Base-by-base conservation (phyloP, 2,329 filamentous ascomycete genomes). In the Teratosphaeria pseudoeucalypti region DNA sequence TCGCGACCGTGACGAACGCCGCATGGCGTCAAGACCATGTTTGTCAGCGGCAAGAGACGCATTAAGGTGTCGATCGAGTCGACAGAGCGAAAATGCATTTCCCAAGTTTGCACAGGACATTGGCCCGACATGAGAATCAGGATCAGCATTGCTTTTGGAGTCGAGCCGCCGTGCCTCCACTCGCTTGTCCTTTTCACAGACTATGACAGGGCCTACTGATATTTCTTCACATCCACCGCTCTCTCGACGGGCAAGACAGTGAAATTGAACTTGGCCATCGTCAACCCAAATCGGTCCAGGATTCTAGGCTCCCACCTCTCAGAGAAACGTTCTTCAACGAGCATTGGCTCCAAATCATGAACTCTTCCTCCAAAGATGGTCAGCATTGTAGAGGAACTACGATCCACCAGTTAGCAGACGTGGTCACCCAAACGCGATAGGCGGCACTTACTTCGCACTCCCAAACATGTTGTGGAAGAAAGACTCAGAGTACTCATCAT, bases 281-380 rank as follows among this genome's bases (percentile, higher is more conserved):
- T 76, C 57, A 76, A 63, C 1, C 74, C 74, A 61, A 70, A 76
- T 2, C 67, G 68, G 37, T 72, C 68, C 57, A 67, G 64, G 11
- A 76, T 66, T 2, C 73, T 67, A 6, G 74, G 74, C 63, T 76
- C 72, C 74, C 74, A 76, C 16, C 72, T 65, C n/a, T 75, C 71
- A 6, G 73, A 61, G 60, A 76, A 76, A 1, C 73, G 67, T 58
- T 76, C 74, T 57, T 76, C 74, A 1, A 66, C 72, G 23, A 76
- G 66, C 73, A 76, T 76, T 0, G 74, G 71, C 11, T 60, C 68
- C 9, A 76, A 64, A 59, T 76, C 74, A 32, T 71, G 63, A 34
- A 76, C 66, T 1, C 65, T 64, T 19, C 74, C 74, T 52, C 70
- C 74, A 47, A 76, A 76, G 34, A 76, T 71, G 0, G 74, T 76